These are phyloP conservation scores for Boletus huronensis DNA, from an alignment of 768 basidiomycete genomes.

Conservation along the genomic window DNA sequence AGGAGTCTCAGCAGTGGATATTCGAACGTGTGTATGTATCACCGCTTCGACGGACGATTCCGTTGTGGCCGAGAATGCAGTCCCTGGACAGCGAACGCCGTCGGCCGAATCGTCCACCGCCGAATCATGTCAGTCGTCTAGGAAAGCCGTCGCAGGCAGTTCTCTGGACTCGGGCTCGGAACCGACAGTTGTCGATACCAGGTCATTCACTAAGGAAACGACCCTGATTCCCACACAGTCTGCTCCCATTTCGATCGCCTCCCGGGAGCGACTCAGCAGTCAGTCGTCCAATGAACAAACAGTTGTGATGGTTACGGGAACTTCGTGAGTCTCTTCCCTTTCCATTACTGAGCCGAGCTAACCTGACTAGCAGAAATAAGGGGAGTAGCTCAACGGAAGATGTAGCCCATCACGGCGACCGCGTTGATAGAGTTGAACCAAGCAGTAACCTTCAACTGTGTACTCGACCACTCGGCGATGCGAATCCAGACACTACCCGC, in stretches of 20 bases:
- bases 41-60: background rate
- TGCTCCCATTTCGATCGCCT: background rate
- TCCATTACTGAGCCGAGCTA: background rate
- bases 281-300: background rate
- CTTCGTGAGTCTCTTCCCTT: constrained; percentile 3
- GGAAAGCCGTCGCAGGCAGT: background rate
- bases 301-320: background rate
- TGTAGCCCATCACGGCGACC: background rate
- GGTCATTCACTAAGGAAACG: background rate
- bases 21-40: background rate
- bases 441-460: background rate
- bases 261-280: background rate
- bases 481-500: background rate
- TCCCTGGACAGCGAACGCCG: background rate
- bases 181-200: background rate
- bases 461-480: background rate
- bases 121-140: background rate
- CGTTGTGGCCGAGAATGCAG: background rate
- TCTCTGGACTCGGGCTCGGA: background rate
- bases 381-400: background rate
- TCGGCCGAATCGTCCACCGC: background rate
- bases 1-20: background rate
- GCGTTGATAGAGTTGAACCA: background rate
- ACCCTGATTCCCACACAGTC: background rate
- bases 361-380: background rate